Base-by-base conservation (phyloP, 2,329 filamentous ascomycete species). In the Aspergillus unguis region DNA sequence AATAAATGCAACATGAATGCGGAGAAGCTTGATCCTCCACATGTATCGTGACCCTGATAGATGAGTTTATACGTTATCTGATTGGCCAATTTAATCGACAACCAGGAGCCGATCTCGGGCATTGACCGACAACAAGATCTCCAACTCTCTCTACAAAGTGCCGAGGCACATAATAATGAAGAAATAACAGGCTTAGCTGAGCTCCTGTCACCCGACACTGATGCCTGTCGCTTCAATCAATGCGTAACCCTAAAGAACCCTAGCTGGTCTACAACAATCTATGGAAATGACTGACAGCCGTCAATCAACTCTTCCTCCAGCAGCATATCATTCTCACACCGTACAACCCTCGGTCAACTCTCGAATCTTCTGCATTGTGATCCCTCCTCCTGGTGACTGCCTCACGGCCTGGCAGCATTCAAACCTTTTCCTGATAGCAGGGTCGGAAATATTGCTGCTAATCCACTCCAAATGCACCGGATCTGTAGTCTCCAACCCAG, bases 381-480 rank as follows among this genome's bases (percentile, higher is more conserved):
- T 36, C 17, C 35, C 37, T 7, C 10, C 33, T 25, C 17, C 10
- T 7, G 38, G 35, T 17, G 38, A 10, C 10, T 11, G 4, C 23
- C 29, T 49, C 6, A 32, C 25, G 5, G 25, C 38, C 33, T 48
- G 32, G 4, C 48, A 23, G 10, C 28, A 32, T 27, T 41, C 33
- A 11, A 49, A 49, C 17, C 28, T 29, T n/a, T 38, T 38, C 28
- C 29, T 53, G 3, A 56, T 45, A 23, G 45, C 44, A 25, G 50
- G 46, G 41, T 56, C 50, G 10, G 50, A 53, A 26, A 56, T 46
- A 31, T 48, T 45, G 29, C 36, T 50, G 9, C 28, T 11, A 25
- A 56, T 33, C 54, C 50, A 56, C 8, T 43, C 46, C 25, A 42
- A 43, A 27, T 56, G 54, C 7, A 56, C 50, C 9, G 50, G 50